A percentile compares a stretch with the other conserved stretches of the same genome.
phyloP scores from a whole-genome alignment of 139 green algal genomes.

The Micromonas commoda region DNA sequence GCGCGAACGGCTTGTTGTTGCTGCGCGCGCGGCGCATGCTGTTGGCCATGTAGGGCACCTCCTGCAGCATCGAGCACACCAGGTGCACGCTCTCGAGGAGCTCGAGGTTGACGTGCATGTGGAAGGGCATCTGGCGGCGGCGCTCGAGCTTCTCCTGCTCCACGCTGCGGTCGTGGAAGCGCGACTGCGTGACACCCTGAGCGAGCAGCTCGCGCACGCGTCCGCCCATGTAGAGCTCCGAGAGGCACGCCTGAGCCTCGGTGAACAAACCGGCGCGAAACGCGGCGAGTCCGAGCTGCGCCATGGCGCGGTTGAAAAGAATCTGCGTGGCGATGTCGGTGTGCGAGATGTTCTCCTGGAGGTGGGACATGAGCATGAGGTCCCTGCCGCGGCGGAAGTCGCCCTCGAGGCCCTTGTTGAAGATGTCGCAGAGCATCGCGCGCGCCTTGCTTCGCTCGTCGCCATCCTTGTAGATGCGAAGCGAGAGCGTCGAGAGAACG shows the following conservation, averaged over 20 bases:
- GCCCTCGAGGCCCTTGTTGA: slow-evolving; percentile 77
- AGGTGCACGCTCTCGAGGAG: slow-evolving; percentile 87
- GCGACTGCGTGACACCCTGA: slow-evolving; percentile 54
- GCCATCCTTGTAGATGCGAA: slow-evolving; percentile 74
- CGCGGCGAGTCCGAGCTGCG: slow-evolving; percentile 87
- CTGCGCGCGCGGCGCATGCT: slow-evolving; percentile 15
- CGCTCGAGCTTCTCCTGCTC: slow-evolving; percentile 91
- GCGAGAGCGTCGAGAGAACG: slow-evolving; percentile 58
- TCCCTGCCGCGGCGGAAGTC: slow-evolving; percentile 89
- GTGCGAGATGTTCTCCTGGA: slow-evolving; percentile 58
- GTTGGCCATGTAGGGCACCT: slow-evolving; percentile 80
- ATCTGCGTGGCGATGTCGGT: slow-evolving; percentile 96
- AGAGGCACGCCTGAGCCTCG: slow-evolving; percentile 83
- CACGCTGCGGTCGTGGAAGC: slow-evolving; percentile 44
- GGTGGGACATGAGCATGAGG: slow-evolving; percentile 92
- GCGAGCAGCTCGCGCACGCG: slow-evolving; percentile 96
- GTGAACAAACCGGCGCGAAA: slow-evolving; percentile 81
- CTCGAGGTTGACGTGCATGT: slow-evolving; percentile 99
- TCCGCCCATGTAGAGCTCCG: slow-evolving; percentile 85
- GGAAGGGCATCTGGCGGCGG: slow-evolving; percentile 93
- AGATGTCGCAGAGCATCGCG: slow-evolving; percentile 92
- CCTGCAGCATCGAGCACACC: slow-evolving; percentile 87
- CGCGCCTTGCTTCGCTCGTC: slow-evolving; percentile 96
- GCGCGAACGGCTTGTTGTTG: slow-evolving; percentile 47
- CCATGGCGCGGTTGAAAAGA: slow-evolving; percentile 93